phyloP scores from a whole-genome alignment of 495 filamentous ascomycete species.

The Penicillium crystallinum region DNA sequence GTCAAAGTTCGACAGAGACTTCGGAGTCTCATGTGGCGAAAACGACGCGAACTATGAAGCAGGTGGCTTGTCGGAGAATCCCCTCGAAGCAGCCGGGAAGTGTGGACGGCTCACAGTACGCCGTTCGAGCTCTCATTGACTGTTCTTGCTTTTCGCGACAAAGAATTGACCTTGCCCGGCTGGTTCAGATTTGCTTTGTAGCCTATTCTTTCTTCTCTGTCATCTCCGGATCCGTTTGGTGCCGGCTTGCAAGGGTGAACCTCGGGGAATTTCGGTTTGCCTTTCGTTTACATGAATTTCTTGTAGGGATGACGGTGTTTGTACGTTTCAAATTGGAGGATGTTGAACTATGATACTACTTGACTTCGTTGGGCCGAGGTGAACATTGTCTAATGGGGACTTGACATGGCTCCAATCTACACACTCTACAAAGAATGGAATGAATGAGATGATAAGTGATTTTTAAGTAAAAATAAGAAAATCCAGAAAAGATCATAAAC shows the following conservation, averaged over 20 bases:
- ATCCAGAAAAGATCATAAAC: constrained; percentile 12
- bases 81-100: not conserved
- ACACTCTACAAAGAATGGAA: not conserved
- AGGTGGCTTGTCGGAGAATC: not conserved
- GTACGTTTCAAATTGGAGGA: too few relatives aligned
- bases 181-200: too few relatives aligned
- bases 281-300: not conserved
- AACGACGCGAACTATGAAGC: not conserved
- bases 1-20: not conserved
- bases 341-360: too few relatives aligned
- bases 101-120: not conserved
- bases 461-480: constrained; percentile 5
- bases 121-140: not conserved
- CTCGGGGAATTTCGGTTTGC: not conserved
- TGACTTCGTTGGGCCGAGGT: too few relatives aligned
- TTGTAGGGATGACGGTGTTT: not conserved
- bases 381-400: too few relatives aligned
- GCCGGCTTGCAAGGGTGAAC: not conserved
- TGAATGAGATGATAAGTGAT: not conserved
- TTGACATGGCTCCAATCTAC: too few relatives aligned
- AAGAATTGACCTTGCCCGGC: not conserved
- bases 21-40: not conserved
- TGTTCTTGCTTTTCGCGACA: not conserved
- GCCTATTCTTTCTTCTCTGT: not conserved
- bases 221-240: constrained; percentile 1